Base-by-base conservation (phyloP, 306 rosid species). In the Gastrolobium bilobum region DNA sequence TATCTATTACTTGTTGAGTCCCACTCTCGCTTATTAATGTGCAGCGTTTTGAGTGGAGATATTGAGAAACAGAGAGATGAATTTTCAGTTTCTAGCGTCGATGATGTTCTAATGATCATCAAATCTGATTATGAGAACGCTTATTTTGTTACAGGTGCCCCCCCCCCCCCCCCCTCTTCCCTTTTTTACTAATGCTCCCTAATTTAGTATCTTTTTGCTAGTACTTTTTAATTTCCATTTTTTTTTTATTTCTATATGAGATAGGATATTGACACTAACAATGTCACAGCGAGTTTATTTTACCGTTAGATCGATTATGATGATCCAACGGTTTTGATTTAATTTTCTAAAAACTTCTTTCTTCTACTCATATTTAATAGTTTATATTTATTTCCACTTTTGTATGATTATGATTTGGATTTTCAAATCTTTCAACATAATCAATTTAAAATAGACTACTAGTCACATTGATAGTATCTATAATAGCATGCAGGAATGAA, bases 71-170 rank as follows among this genome's bases (percentile, higher is more conserved):
- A 34, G 71, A 69, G 3, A 40, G 83, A 81, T 37, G 89, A 90
- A 75, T 56, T 79, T 73, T 67, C 83, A 57, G 83, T 71, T 82
- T 73, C 90, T 9, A 81, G 78, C 4, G 82, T 94, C 5, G 95
- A 89, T 64, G 98, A 94, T 80, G 88, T 92, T 81, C 69, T 94
- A 5, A 72, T 13, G 54, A 87, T 88, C 69, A 90, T 92, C 59
- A 46, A 87, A 77, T 83, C 84, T 83, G 91, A 84, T 74, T 84
- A 87, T 72, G 75, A 80, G 78, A 88, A 94, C 5, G 91, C 88
- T 60, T 94, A 94, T 83, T 92, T 94, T 42, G 94, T 92, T 26
- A 90, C 97, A 13, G 98, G 94, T 94, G 63, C 37, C 13, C n/a
- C 10, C n/a, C 37, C 15, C 44, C 13, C 20, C 15, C 10, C 33